Conservation (phyloP, 2,329 filamentous ascomycete species). For the Fusarium anguioides region DNA sequence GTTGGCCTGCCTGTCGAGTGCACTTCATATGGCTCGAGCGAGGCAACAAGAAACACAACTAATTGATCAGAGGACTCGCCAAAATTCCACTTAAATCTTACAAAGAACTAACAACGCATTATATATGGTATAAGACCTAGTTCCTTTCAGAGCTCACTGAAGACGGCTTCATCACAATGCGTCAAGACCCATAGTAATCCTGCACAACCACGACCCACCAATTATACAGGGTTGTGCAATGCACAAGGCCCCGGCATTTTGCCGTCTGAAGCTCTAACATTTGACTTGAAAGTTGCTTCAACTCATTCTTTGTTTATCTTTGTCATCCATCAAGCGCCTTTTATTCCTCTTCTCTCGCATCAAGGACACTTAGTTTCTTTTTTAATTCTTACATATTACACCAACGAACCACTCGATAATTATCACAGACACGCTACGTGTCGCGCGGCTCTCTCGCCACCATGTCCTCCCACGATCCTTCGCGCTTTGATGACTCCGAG, state of each 20-base stretch:
- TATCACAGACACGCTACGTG: constrained; percentile 30
- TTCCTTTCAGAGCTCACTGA: too few species aligned
- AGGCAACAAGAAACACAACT: too few species aligned
- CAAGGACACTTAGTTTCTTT: constrained; percentile 5
- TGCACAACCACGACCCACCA: constrained; percentile 17
- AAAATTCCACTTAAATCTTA: too few species aligned
- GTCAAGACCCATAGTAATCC: neutral
- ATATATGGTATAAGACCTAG: too few species aligned
- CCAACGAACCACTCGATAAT: neutral
- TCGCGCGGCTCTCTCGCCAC: constrained; percentile 38
- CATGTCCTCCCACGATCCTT: constrained; percentile 61
- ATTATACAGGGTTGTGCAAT: constrained; percentile 15
- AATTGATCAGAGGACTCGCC: too few species aligned
- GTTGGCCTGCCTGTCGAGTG: neutral
- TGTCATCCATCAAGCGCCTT: constrained; percentile 34
- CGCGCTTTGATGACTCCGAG: constrained; percentile 71
- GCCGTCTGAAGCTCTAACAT: constrained; percentile 34
- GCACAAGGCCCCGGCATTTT: constrained; percentile 35
- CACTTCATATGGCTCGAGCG: too few species aligned
- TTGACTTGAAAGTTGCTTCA: constrained; percentile 15
- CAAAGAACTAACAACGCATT: neutral
- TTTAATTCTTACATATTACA: constrained; percentile 9
- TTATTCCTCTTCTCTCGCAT: constrained; percentile 15
- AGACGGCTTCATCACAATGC: too few species aligned
- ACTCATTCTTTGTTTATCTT: constrained; percentile 31